Evolutionary conservation across 192 early-diverging fungal species (phyloP).

Genomic region (Coemansia umbellata): DNA sequence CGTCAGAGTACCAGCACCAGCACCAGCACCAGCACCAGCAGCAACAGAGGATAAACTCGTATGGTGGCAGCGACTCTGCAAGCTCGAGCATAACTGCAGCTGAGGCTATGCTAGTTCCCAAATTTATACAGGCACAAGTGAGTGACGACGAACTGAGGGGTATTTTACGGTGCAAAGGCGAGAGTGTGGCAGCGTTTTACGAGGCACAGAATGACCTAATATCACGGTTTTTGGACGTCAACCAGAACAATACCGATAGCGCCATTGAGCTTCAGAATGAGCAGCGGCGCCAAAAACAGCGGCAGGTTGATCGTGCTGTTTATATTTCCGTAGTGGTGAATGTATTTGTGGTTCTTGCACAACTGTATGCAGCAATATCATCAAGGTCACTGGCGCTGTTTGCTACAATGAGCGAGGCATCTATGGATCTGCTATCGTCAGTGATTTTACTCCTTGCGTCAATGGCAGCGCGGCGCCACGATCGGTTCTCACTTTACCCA

Average conservation of each 20-base stretch:
- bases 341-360: constrained; percentile 61
- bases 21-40: constrained; percentile 6
- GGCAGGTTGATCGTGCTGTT: constrained; percentile 57
- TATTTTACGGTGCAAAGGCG: constrained; percentile 27
- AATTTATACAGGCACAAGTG: constrained; percentile 44
- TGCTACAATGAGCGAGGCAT: constrained; percentile 76
- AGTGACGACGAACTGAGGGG: constrained; percentile 26
- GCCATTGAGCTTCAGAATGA: constrained; percentile 34
- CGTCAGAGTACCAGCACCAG: constrained; percentile 4
- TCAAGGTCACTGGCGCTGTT: constrained; percentile 73
- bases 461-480: constrained; percentile 53
- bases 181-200: constrained; percentile 43
- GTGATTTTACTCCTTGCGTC: constrained; percentile 62
- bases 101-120: constrained; percentile 41
- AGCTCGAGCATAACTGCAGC: constrained; percentile 32
- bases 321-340: constrained; percentile 66
- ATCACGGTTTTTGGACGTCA: constrained; percentile 37
- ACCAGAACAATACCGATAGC: constrained; percentile 47
- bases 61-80: constrained; percentile 8
- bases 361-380: constrained; percentile 69
- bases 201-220: constrained; percentile 51
- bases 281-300: constrained; percentile 27
- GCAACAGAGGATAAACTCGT: neutral
- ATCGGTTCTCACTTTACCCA: constrained; percentile 67
- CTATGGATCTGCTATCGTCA: constrained; percentile 74